Evolutionary conservation across 306 rosid genomes (phyloP).

Genomic region (Macrotyloma uniflorum): DNA sequence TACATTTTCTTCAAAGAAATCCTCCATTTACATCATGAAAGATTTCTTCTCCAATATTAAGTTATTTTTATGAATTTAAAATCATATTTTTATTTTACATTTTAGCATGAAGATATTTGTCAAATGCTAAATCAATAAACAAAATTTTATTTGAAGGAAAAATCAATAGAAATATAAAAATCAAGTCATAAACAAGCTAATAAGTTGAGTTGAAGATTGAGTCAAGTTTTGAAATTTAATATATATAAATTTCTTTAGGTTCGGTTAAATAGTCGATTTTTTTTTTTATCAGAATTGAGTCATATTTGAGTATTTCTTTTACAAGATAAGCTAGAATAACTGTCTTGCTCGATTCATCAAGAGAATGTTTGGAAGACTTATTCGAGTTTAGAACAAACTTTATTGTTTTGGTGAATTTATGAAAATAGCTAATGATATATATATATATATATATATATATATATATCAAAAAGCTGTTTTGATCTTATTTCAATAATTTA

Average conservation of each 20-base stretch:
- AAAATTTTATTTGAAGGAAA: neutral
- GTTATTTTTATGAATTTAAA: neutral
- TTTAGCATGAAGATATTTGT: neutral
- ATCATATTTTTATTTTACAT: neutral
- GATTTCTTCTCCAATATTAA: neutral
- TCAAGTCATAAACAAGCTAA: neutral
- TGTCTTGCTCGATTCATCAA: neutral
- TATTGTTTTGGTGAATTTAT: neutral
- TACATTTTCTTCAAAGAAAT: neutral
- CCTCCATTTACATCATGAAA: neutral
- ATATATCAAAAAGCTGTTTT: neutral
- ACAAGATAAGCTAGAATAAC: neutral
- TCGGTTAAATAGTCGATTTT: neutral
- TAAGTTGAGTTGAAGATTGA: neutral
- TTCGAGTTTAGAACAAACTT: neutral
- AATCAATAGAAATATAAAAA: neutral
- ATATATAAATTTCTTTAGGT: too few species aligned
- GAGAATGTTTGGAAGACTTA: neutral
- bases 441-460: too few species aligned
- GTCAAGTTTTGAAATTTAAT: neutral
- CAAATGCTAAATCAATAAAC: neutral
- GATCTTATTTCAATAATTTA: neutral
- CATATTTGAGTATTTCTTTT: neutral
- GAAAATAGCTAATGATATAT: neutral
- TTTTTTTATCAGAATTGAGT: neutral